Base-by-base conservation (phyloP, 106 monocot species). In the Chionographis japonica region DNA sequence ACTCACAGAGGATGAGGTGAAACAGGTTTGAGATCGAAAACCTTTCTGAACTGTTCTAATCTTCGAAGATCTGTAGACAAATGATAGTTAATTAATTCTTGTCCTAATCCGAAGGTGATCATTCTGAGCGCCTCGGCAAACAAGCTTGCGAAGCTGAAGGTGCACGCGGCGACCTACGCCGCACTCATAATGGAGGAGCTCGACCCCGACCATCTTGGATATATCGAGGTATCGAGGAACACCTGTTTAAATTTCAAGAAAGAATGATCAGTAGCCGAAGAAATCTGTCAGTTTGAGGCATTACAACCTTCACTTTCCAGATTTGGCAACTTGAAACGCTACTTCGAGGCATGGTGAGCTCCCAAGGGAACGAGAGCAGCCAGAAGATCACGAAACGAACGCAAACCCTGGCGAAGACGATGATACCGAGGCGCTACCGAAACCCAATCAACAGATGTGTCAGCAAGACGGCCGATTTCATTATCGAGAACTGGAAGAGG, bases 401-500 rank as follows among this genome's bases (percentile, higher is more conserved):
- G 3, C 74, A 75, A 50, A 78, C 64, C 6, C 72, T 86, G 56
- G 78, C 78, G 36, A 74, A 59, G 57, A 65, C 61, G 60, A 75
- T 80, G 71, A 76, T 81, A 37, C 85, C 85, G 18, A 73, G 37
- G 42, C 69, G 63, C 36, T 74, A 84, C 56, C 72, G 79, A 58
- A 79, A 66, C 42, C 78, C 83, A 39, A 41, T 87, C 38, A 68
- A 59, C 15, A 74, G 67, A 61, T 77, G 19, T 50, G 8, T 66
- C 43, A 71, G 66, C 65, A 60, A 56, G 53, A 40, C 71, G 18
- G 17, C 58, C 37, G 79, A 91, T 74, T 85, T 82, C 63, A 14
- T 85, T n/a, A 77, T 79, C 8, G 91, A 88, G 55, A 84, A 91
- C 42, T 85, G 91, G 91, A 87, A 82, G 59, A 78, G 91, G 36